phyloP scores from a whole-genome alignment of 495 filamentous ascomycete genomes.

The Endocarpon pusillum region DNA sequence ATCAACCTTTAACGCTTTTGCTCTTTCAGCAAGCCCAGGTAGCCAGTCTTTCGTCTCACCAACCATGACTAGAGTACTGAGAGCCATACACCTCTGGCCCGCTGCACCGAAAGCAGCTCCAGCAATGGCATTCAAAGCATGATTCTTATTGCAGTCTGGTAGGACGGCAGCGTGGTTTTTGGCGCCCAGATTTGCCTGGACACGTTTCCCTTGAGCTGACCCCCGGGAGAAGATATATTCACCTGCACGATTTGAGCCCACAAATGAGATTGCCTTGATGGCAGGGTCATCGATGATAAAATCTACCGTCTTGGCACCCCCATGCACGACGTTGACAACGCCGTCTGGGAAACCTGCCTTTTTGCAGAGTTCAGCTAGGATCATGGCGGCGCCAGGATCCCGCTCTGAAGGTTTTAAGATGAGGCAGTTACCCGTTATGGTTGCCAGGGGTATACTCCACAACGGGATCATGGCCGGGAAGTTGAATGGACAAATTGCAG shows the following conservation, averaged over 20 bases:
- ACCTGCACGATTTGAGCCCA: constrained; percentile 89
- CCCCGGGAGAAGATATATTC: constrained; percentile 90
- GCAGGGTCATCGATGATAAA: constrained; percentile 92
- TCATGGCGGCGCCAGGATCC: constrained; percentile 96
- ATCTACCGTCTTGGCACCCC: constrained; percentile 77
- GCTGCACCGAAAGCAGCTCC: constrained; percentile 95
- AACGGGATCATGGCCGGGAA: constrained; percentile 99
- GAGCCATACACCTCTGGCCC: constrained; percentile 94
- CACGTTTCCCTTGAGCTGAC: constrained; percentile 78
- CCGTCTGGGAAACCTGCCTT: constrained; percentile 89
- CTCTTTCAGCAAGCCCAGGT: constrained; percentile 74
- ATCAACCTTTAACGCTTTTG: constrained; percentile 77
- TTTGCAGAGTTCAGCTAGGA: constrained; percentile 77
- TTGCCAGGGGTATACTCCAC: constrained; percentile 92
- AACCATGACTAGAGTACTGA: constrained; percentile 86
- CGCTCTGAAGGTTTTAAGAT: constrained; percentile 96
- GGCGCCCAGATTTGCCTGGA: constrained; percentile 95
- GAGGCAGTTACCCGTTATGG: constrained; percentile 83
- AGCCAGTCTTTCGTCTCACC: constrained; percentile 91
- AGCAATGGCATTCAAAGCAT: constrained; percentile 82
- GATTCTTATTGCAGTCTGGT: constrained; percentile 96
- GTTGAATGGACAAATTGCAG: constrained; percentile 98
- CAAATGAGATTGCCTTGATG: constrained; percentile 97
- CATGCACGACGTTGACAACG: constrained; percentile 91
- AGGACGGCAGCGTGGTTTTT: constrained; percentile 97